Base-by-base conservation (phyloP, 1,284 basidiomycete species). In the Trichosporon ovoides region DNA sequence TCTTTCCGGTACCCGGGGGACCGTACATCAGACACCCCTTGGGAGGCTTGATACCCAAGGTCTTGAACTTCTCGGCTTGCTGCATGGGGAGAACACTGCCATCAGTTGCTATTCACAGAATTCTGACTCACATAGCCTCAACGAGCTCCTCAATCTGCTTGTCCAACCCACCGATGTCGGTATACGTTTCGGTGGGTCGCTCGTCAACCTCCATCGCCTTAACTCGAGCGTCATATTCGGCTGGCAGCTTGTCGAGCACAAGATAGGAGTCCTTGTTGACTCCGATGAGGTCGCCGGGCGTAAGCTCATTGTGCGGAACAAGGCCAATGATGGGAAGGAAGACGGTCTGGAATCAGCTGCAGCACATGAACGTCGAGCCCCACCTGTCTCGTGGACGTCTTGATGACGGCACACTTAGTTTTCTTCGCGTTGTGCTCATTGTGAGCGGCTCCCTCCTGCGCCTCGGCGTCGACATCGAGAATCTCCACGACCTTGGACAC, bases 221-320 rank as follows among this genome's bases (percentile, higher is more conserved):
- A 54, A 89, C 87, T 58, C 87, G 80, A 35, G 85, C 85, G 68
- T 89, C 87, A 75, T 86, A 89, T 70, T 89, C 87, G 16, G 70
- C 75, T 7, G 87, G 87, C 3, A 89, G 79, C 52, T 85, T 95
- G 78, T 98, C 95, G 31, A 99, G 84, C 46, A 98, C 85, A 62
- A 99, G 85, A 74, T 98, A 98, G n/a, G 92, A 97, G 77, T 98
- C 95, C 78, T 99, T 99, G 82, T 99, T 98, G 53, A 98, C 95
- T 64, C 95, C 95, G 68, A 99, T 96, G 57, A 99, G 83, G 79
- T 98, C 96, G 46, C 89, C 84, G 3, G 95, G 95, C 69, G 83
- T 85, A 58, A 99, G 85, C 68, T 91, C 81, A 58, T 95, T 88
- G 34, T 93, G 83, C 18, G 93, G 89, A 31, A 98, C 95, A 59